phyloP scores from a whole-genome alignment of 176 grass and related monocot species.

The Zea mays region Zm-B73-REFERENCE-NAM-5.0 NC_050100.1:79011501-79012000 shows the following conservation, averaged over 20 bases:
- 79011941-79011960: no score
- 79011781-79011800: conserved; percentile 61
- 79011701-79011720: conserved; percentile 95
- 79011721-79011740: conserved; percentile 30
- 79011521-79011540: conserved; percentile 17
- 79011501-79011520: conserved; percentile 3
- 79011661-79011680: conserved; percentile 94
- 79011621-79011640: conserved; percentile 94
- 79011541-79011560: conserved; percentile 34
- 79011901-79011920: conserved; percentile 22
- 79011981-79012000: no score
- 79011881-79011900: conserved; percentile 30
- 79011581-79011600: conserved; percentile 95
- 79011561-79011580: conserved; percentile 54
- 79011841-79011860: conserved; percentile 98
- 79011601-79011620: conserved; percentile 86
- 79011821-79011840: conserved; percentile 99
- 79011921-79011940: not conserved
- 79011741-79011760: not conserved
- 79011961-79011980: no score
- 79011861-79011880: conserved; percentile 58
- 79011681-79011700: conserved; percentile 91
- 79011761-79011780: conserved; percentile 37
- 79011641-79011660: conserved; percentile 91
- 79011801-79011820: conserved; percentile 97